Evolutionary conservation across 75 land plant genomes (phyloP).

Genomic region (Pinus taeda): DNA sequence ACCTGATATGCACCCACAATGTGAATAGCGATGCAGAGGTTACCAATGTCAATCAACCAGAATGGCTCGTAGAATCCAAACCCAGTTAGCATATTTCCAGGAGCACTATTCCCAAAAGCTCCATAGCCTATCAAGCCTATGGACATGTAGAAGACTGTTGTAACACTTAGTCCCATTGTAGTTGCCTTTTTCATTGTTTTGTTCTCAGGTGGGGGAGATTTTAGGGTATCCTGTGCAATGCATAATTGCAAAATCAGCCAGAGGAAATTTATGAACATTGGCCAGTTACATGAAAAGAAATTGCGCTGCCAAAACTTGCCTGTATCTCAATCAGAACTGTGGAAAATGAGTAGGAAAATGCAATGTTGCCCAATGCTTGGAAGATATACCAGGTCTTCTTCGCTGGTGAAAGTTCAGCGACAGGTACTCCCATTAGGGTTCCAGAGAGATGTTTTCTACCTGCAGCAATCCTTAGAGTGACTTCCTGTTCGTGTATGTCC

Average conservation of each 20-base stretch:
- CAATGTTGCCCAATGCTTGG: slow-evolving; percentile 68
- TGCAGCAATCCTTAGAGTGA: not conserved
- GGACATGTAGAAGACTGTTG: slow-evolving; percentile 42
- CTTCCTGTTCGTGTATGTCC: too few species aligned
- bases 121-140: slow-evolving; percentile 52
- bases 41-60: slow-evolving; percentile 34
- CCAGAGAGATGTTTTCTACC: slow-evolving; percentile 26
- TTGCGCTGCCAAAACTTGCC: slow-evolving; percentile 4
- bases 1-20: slow-evolving; percentile 48
- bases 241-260: not conserved
- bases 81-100: slow-evolving; percentile 40
- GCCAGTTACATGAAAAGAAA: not conserved
- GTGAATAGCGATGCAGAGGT: slow-evolving; percentile 28
- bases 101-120: slow-evolving; percentile 34
- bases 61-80: slow-evolving; percentile 31
- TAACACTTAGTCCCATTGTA: slow-evolving; percentile 29
- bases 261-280: not conserved
- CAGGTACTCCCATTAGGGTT: slow-evolving; percentile 20
- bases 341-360: slow-evolving; percentile 64
- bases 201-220: slow-evolving; percentile 53
- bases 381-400: slow-evolving; percentile 36
- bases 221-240: slow-evolving; percentile 41
- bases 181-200: slow-evolving; percentile 46
- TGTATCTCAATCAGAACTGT: slow-evolving; percentile 56
- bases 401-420: slow-evolving; percentile 12